Percentiles rank a stretch among this genome's conserved stretches.
These are phyloP conservation scores for Tulasnella sp. DNA, from an alignment of 768 basidiomycete species.

Conservation along the genomic window DNA sequence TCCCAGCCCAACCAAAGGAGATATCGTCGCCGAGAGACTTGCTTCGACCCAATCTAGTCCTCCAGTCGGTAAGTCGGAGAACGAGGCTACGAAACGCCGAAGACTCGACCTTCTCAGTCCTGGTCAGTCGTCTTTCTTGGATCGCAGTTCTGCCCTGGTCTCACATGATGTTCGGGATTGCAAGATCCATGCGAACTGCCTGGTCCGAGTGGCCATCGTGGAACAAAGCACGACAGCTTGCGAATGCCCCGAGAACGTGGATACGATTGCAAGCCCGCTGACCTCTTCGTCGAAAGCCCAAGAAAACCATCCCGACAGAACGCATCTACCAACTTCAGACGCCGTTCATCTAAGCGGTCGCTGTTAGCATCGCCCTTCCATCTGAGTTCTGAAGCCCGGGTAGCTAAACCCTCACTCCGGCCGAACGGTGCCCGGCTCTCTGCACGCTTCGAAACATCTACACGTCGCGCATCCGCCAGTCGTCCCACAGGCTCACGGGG, in stretches of 20 bases:
- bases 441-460: slow-evolving; percentile 4
- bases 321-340: background rate
- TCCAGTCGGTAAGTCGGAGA: background rate
- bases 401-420: background rate
- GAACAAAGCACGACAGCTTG: background rate
- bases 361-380: slow-evolving; percentile 4
- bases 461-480: slow-evolving; percentile 1
- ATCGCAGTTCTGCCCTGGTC: background rate
- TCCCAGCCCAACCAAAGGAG: slow-evolving; percentile 1
- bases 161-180: background rate
- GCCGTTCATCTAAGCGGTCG: background rate
- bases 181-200: background rate
- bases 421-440: background rate
- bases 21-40: background rate
- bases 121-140: background rate
- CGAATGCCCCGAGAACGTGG: background rate
- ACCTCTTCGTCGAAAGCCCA: background rate
- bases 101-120: background rate
- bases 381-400: background rate
- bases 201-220: background rate
- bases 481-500: background rate
- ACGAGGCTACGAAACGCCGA: background rate
- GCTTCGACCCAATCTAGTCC: background rate
- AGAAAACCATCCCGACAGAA: background rate
- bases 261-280: background rate